Percentiles rank a stretch among this genome's conserved stretches.
Evolutionary conservation across 1,284 basidiomycete genomes (phyloP).

Genomic region (Puccinia novopanici): DNA sequence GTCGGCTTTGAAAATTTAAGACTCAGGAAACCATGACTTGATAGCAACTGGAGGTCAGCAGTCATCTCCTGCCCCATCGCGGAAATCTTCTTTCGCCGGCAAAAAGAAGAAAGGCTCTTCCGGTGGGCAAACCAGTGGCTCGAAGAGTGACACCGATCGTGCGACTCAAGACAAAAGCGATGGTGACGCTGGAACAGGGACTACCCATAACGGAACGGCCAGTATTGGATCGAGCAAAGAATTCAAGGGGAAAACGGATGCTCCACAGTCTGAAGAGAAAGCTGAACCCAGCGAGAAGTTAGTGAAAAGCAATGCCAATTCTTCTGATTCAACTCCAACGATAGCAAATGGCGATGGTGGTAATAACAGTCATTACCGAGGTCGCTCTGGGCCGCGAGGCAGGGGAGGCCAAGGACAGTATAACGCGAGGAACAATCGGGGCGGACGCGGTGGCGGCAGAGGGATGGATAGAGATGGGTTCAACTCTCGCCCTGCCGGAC

Average conservation of each 20-base stretch:
- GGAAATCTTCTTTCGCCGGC: constrained; percentile 40
- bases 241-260: constrained; percentile 5
- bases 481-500: constrained; percentile 35
- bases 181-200: not conserved
- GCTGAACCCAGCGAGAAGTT: constrained; percentile 12
- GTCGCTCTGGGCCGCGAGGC: constrained; percentile 22
- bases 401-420: constrained; percentile 31
- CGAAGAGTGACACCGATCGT: constrained; percentile 37
- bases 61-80: constrained; percentile 22
- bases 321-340: constrained; percentile 6
- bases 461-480: constrained; percentile 27
- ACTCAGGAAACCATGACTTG: constrained; percentile 5
- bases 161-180: constrained; percentile 23
- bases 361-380: constrained; percentile 16
- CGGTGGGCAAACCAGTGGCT: not conserved
- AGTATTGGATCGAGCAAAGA: not conserved
- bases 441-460: constrained; percentile 25
- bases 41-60: not conserved
- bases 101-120: constrained; percentile 38
- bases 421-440: constrained; percentile 18
- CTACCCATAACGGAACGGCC: not conserved
- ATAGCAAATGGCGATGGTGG: constrained; percentile 5
- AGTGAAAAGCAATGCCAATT: not conserved
- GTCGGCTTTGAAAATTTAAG: not conserved
- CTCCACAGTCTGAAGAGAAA: not conserved